Conservation (phyloP, 2,329 filamentous ascomycete genomes). For the Hymenotorrendiella dingleyae region DNA sequence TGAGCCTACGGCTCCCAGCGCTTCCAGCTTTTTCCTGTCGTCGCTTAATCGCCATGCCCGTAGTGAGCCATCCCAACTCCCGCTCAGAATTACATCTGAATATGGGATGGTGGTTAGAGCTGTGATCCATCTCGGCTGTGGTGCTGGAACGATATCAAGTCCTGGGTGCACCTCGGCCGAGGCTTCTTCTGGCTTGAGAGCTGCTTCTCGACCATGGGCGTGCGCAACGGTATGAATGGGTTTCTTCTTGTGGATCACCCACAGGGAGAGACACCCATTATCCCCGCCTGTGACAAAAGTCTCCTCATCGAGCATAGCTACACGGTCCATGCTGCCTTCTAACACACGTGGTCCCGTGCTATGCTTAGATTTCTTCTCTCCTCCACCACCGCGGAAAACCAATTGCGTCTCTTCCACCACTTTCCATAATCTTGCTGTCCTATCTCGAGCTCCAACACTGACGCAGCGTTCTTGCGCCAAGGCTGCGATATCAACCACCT, state of each 20-base stretch:
- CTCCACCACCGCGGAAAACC: conserved; percentile 82
- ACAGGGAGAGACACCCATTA: conserved; percentile 79
- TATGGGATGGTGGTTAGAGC: conserved; percentile 82
- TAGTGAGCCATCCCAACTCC: conserved; percentile 89
- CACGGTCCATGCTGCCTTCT: conserved; percentile 85
- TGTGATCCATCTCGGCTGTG: conserved; percentile 82
- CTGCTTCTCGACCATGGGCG: conserved; percentile 79
- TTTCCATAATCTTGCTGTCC: conserved; percentile 91
- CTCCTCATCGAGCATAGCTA: conserved; percentile 82
- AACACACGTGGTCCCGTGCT: conserved; percentile 38
- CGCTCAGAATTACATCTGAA: conserved; percentile 82
- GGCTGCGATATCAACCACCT: conserved; percentile 77
- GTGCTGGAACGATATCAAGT: conserved; percentile 51
- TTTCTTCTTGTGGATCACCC: conserved; percentile 93
- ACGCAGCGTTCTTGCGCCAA: conserved; percentile 83
- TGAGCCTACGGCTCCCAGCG: conserved; percentile 57
- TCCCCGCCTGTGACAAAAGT: conserved; percentile 92
- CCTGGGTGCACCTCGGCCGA: conserved; percentile 67
- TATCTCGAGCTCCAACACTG: conserved; percentile 83
- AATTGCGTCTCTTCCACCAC: conserved; percentile 92
- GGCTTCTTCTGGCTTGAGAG: conserved; percentile 59
- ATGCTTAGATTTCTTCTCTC: conserved; percentile 45
- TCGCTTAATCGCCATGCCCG: conserved; percentile 79
- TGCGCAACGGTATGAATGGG: conserved; percentile 72
- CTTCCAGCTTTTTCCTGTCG: conserved; percentile 74